Base-by-base conservation (phyloP, 176 grass and related monocot species). In the Phoenix dactylifera region DNA sequence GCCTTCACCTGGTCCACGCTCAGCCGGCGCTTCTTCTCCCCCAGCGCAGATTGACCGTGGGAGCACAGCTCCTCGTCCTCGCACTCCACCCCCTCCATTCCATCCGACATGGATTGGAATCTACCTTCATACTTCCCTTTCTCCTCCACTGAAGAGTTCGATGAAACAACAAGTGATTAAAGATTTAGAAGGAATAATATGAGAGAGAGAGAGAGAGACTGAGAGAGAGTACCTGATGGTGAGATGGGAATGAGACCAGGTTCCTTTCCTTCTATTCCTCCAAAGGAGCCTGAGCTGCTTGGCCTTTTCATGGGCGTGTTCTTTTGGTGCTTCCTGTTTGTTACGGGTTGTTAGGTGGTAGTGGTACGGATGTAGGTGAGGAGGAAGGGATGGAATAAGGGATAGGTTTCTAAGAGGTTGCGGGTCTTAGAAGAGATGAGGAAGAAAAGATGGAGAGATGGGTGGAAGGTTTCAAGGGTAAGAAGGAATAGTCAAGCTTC, bases 21-120 rank as follows among this genome's bases (percentile, higher is more conserved):
- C 9, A 89, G 70, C 0, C 86, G 76, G 22, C 81, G 61, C 77
- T 89, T 89, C 81, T 85, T 89, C 77, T 78, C 86, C 7, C 68
- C 80, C 58, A 77, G 23, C 0, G 56, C 50, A 51, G 39, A 3
- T 0, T 30, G 15, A 15, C 35, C 64, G 18, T 63, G 6, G 18
- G 49, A 71, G 76, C 4, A 74, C 77, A 18, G 68, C 52, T 59
- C 26, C 50, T 71, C 52, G 28, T 71, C 66, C 15, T 49, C 10
- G 28, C 7, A 64, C 25, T 35, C 63, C 66, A 29, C 22, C 50
- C 10, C 75, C 35, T 44, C 35, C 35, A 44, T 44, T 44, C 35
- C 35, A 44, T 44, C 35, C 35, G 12, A 44, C 35, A 12, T 44
- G 35, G 35, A 10, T 44, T 44, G 26, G 1, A 19, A 15, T 7